A percentile compares a stretch with the other conserved stretches of the same genome.
phyloP scores from a whole-genome alignment of 192 early-diverging fungal genomes.

The Radiomyces spectabilis region DNA sequence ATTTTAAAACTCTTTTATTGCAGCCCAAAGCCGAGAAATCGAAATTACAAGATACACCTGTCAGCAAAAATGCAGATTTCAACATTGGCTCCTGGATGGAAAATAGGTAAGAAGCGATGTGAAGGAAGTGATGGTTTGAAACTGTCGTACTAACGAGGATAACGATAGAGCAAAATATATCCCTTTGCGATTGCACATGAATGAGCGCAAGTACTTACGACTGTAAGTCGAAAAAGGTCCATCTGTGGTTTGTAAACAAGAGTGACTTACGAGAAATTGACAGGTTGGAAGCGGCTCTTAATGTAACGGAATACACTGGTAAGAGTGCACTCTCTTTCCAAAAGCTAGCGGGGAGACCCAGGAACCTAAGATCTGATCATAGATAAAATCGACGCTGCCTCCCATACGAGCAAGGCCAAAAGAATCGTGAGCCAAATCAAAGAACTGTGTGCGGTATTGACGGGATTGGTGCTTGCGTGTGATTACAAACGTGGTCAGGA shows the following conservation, averaged over 20 bases:
- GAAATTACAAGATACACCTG: slow-evolving; percentile 1
- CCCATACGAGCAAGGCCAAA: slow-evolving; percentile 75
- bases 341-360: too few relatives aligned
- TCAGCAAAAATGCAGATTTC: slow-evolving; percentile 25
- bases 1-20: too few relatives aligned
- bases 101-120: slow-evolving; percentile 36
- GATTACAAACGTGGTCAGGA: slow-evolving; percentile 80
- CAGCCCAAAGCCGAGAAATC: too few relatives aligned
- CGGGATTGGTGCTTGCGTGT: slow-evolving; percentile 78
- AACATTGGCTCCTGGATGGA: slow-evolving; percentile 72
- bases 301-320: slow-evolving; percentile 68
- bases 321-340: background rate
- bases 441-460: slow-evolving; percentile 91
- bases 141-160: too few relatives aligned
- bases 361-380: too few relatives aligned
- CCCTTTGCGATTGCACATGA: slow-evolving; percentile 81
- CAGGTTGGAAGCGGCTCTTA: slow-evolving; percentile 86
- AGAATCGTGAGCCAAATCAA: slow-evolving; percentile 92
- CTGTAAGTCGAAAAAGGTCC: slow-evolving; percentile 40
- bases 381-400: slow-evolving; percentile 48
- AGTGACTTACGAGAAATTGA: background rate
- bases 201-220: slow-evolving; percentile 89
- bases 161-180: slow-evolving; percentile 70
- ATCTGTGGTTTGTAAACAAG: background rate
- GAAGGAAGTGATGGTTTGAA: too few relatives aligned